These are phyloP conservation scores for Sporothrix variecibatus DNA, from an alignment of 2,329 filamentous ascomycete genomes.

Conservation along the genomic window DNA sequence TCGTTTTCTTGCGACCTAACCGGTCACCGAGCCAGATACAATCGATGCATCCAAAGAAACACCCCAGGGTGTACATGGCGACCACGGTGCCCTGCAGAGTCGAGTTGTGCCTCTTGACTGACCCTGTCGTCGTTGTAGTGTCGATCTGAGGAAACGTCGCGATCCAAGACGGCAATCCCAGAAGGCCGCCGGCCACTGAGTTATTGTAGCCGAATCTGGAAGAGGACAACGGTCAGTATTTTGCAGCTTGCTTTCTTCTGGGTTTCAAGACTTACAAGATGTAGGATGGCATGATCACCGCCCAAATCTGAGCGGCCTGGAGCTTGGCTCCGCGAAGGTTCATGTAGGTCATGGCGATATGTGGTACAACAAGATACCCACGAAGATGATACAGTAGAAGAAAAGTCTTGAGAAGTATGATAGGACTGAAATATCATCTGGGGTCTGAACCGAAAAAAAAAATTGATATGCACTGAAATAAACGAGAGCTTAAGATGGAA, in stretches of 20 bases:
- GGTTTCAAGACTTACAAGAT: neutral
- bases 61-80: conserved; percentile 33
- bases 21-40: conserved; percentile 45
- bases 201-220: conserved; percentile 53
- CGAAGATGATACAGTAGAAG: too few relatives aligned
- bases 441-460: too few relatives aligned
- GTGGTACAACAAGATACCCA: too few relatives aligned
- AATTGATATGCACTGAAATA: too few relatives aligned
- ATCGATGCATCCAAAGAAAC: conserved; percentile 32
- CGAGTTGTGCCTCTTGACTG: conserved; percentile 44
- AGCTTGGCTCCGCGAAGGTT: conserved; percentile 17
- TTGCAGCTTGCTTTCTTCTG: too few relatives aligned
- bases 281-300: conserved; percentile 16
- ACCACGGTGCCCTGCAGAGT: conserved; percentile 35
- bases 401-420: too few relatives aligned
- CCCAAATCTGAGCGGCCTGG: conserved; percentile 17
- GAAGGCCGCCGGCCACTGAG: conserved; percentile 50
- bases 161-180: conserved; percentile 40
- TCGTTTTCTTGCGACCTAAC: conserved; percentile 44
- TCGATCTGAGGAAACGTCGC: conserved; percentile 52
- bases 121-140: conserved; percentile 46
- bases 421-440: too few relatives aligned
- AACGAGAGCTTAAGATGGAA: neutral
- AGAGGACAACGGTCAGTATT: neutral
- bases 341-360: conserved; percentile 9